Evolutionary conservation across 305 asterid genomes (phyloP).

Genomic region (Solanum hybrid): DNA sequence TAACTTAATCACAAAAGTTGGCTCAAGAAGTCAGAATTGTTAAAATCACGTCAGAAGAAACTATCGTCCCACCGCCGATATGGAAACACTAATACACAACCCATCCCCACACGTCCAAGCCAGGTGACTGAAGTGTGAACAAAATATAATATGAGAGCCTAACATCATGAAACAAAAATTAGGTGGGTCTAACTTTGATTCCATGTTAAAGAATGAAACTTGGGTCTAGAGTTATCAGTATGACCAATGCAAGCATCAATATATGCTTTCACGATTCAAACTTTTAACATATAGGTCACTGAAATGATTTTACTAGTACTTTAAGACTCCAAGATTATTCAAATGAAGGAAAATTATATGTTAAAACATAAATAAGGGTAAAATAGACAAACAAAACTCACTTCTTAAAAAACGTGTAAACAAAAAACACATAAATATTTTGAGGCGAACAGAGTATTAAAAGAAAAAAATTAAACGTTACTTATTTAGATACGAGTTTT

Average conservation of each 20-base stretch:
- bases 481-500: no score
- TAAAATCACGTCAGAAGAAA: background rate
- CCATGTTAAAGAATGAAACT: background rate
- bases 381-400: no score
- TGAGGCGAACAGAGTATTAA: no score
- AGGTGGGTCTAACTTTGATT: background rate
- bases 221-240: background rate
- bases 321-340: background rate
- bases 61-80: background rate
- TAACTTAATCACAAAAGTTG: no score
- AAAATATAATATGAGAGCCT: background rate
- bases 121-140: background rate
- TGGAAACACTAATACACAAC: background rate
- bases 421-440: background rate
- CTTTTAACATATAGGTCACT: background rate
- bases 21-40: background rate
- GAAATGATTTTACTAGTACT: background rate
- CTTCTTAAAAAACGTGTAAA: no score
- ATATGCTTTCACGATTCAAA: background rate
- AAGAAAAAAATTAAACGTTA: background rate
- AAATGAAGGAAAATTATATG: background rate
- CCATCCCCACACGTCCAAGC: background rate
- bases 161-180: background rate
- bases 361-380: no score
- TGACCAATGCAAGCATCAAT: background rate